Evolutionary conservation across 2,329 filamentous ascomycete species (phyloP).

Genomic region (Colletotrichum paranaense): DNA sequence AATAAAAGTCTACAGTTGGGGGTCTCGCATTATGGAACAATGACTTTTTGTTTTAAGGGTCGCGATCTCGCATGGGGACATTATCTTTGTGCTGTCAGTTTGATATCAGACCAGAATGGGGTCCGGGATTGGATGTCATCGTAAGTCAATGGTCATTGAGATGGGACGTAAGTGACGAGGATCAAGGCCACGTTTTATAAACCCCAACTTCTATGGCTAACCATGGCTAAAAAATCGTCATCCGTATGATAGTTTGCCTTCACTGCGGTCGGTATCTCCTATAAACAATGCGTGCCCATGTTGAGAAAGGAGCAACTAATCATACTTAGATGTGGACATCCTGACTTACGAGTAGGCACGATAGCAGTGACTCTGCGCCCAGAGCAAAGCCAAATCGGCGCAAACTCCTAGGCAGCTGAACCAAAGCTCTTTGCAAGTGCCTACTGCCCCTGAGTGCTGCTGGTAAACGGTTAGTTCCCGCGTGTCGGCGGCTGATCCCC

Average conservation of each 20-base stretch:
- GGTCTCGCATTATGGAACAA: background rate
- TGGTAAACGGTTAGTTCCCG: constrained; percentile 14
- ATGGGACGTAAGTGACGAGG: background rate
- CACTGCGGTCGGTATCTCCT: too few relatives aligned
- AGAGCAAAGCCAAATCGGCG: background rate
- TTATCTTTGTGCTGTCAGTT: constrained; percentile 13
- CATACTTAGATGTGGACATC: background rate
- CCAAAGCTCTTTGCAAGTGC: background rate
- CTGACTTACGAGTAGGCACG: background rate
- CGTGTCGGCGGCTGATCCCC: constrained; percentile 10
- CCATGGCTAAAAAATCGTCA: background rate
- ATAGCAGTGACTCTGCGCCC: background rate
- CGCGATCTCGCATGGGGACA: constrained; percentile 10
- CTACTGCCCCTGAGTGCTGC: background rate
- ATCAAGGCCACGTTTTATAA: background rate
- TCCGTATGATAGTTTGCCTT: background rate
- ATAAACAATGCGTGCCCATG: too few relatives aligned
- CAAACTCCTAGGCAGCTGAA: background rate
- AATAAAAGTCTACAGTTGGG: background rate
- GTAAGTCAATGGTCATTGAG: background rate
- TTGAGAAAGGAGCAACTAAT: background rate
- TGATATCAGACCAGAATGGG: constrained; percentile 3
- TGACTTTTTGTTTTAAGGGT: background rate
- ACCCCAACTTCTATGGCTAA: background rate
- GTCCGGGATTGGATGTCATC: background rate